Evolutionary conservation across 2,329 filamentous ascomycete species (phyloP).

Genomic region (Colletotrichum liaoningense): DNA sequence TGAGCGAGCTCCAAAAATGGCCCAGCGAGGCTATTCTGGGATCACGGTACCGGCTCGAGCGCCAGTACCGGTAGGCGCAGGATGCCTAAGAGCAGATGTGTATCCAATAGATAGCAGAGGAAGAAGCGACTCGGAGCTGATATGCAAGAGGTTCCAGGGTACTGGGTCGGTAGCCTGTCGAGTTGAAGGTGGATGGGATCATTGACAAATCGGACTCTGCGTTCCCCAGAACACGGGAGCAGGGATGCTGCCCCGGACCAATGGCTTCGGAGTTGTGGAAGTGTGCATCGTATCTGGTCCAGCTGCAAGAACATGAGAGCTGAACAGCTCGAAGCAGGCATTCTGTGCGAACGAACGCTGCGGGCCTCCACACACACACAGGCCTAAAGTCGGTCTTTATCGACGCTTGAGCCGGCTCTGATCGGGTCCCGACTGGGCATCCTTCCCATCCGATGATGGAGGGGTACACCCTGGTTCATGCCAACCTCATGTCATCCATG

Average conservation of each 20-base stretch:
- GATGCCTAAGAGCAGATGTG: not conserved
- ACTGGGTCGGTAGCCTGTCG: conserved; percentile 9
- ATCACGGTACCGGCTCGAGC: conserved; percentile 11
- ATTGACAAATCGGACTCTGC: not conserved
- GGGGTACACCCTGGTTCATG: not conserved
- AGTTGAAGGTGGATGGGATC: not conserved
- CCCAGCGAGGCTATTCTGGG: conserved; percentile 18
- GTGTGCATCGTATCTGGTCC: not conserved
- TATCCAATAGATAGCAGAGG: not conserved
- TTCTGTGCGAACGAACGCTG: not conserved
- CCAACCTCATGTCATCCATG: conserved; percentile 7
- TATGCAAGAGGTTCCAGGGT: not conserved
- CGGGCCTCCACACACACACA: not conserved
- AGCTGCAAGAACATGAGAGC: not conserved
- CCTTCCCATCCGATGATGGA: not conserved
- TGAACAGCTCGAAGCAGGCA: not conserved
- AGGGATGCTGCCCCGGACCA: conserved; percentile 11
- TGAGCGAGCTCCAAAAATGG: not conserved
- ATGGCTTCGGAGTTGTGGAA: not conserved
- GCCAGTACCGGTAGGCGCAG: conserved; percentile 7
- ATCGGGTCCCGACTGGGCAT: not conserved
- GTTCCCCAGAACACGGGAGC: not conserved
- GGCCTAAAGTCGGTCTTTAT: not conserved
- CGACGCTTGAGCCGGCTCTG: not conserved
- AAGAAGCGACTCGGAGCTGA: conserved; percentile 1